phyloP scores from a whole-genome alignment of 129 eudicot genomes.

The Chrysanthemum lavandulifolium region DNA sequence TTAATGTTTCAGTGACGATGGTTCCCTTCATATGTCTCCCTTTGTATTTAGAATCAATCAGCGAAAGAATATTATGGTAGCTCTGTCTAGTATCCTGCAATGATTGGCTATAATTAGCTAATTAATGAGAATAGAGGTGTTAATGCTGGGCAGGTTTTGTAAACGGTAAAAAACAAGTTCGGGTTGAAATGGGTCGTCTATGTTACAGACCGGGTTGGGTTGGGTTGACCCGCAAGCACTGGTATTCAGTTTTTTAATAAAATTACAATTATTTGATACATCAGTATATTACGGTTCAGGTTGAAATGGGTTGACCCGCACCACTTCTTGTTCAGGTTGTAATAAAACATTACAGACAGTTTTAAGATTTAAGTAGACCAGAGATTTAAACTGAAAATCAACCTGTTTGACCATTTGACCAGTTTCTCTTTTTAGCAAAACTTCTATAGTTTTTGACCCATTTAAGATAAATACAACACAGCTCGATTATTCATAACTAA shows the following conservation, averaged over 20 bases:
- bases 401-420: neutral
- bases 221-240: neutral
- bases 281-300: neutral
- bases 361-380: neutral
- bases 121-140: neutral
- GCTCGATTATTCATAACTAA: neutral
- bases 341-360: too few species aligned
- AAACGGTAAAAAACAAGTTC: too few species aligned
- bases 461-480: neutral
- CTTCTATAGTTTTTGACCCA: neutral
- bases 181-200: too few species aligned
- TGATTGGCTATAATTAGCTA: neutral
- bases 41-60: slow-evolving; percentile 37
- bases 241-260: too few species aligned
- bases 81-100: slow-evolving; percentile 29
- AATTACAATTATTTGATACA: too few species aligned
- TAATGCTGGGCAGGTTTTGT: too few species aligned
- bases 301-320: neutral
- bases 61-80: slow-evolving; percentile 30
- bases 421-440: neutral
- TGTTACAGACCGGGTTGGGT: neutral
- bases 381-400: neutral
- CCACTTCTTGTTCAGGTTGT: too few species aligned
- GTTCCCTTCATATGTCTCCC: slow-evolving; percentile 15
- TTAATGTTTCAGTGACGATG: slow-evolving; percentile 9